These are phyloP conservation scores for Akebia trifoliata DNA, from an alignment of 164 flowering plant species.

Conservation along the genomic window DNA sequence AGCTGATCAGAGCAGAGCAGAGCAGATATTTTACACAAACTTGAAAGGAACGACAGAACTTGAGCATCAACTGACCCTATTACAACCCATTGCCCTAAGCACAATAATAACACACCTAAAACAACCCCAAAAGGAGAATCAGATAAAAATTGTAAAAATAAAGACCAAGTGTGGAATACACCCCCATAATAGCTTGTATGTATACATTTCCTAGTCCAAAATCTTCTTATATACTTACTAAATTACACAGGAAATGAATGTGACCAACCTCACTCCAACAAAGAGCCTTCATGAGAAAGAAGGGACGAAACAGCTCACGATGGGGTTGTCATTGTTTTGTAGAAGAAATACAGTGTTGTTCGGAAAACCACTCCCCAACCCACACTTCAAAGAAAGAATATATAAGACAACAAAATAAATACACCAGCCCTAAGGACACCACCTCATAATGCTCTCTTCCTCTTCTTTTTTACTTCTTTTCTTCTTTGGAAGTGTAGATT, in stretches of 20 bases:
- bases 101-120: too few relatives aligned
- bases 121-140: too few relatives aligned
- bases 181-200: too few relatives aligned
- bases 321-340: constrained; percentile 13
- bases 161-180: too few relatives aligned
- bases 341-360: constrained; percentile 9
- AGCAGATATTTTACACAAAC: too few relatives aligned
- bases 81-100: too few relatives aligned
- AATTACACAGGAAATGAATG: constrained; percentile 36
- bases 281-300: constrained; percentile 13
- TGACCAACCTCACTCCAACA: constrained; percentile 17
- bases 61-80: too few relatives aligned
- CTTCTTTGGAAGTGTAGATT: constrained; percentile 5
- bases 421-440: constrained; percentile 16
- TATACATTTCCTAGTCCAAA: constrained; percentile 44
- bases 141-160: too few relatives aligned
- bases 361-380: constrained; percentile 22
- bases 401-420: too few relatives aligned
- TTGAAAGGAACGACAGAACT: too few relatives aligned
- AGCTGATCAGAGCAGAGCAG: not conserved
- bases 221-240: constrained; percentile 44
- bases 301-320: constrained; percentile 15
- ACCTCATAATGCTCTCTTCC: too few relatives aligned
- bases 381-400: constrained; percentile 23
- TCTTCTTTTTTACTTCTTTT: constrained; percentile 3